A percentile compares a stretch with the other conserved stretches of the same genome.
Conservation (phyloP, 495 filamentous ascomycete genomes). For the Lasiosphaeriaceae sp. region DNA sequence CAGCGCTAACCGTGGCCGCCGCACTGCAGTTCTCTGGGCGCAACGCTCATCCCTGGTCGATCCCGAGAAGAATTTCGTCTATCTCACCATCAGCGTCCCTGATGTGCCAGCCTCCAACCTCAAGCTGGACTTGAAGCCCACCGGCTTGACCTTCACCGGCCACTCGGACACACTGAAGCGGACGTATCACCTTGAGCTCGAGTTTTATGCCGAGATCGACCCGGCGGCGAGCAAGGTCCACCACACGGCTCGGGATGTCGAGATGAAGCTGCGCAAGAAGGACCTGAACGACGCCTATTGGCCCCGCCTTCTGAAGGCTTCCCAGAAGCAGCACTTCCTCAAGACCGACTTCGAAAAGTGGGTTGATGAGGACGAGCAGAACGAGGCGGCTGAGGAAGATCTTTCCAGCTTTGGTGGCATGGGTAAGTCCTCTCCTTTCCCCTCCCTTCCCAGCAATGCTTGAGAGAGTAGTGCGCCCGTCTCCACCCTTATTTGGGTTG, state of each 20-base stretch:
- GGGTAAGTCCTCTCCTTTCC: slow-evolving; percentile 35
- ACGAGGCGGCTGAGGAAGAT: slow-evolving; percentile 79
- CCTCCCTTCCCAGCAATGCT: slow-evolving; percentile 3
- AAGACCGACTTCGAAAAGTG: slow-evolving; percentile 99
- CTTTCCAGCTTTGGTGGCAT: slow-evolving; percentile 65
- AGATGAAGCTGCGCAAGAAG: slow-evolving; percentile 94
- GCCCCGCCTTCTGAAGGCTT: slow-evolving; percentile 88
- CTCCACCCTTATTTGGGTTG: not conserved
- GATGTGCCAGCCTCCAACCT: slow-evolving; percentile 68
- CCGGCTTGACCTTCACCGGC: slow-evolving; percentile 75
- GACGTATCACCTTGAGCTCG: slow-evolving; percentile 79
- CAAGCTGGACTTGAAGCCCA: slow-evolving; percentile 76
- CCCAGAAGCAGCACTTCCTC: slow-evolving; percentile 87
- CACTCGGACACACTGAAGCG: slow-evolving; percentile 73
- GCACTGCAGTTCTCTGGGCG: slow-evolving; percentile 79
- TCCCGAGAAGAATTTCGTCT: slow-evolving; percentile 82
- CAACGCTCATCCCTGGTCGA: slow-evolving; percentile 86
- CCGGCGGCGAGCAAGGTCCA: slow-evolving; percentile 70
- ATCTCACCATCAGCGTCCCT: slow-evolving; percentile 80
- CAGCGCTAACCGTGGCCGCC: not conserved
- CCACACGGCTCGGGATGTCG: slow-evolving; percentile 79
- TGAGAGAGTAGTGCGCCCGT: not conserved
- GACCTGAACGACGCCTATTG: slow-evolving; percentile 86
- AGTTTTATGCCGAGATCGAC: slow-evolving; percentile 91
- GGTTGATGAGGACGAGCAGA: slow-evolving; percentile 99